phyloP scores from a whole-genome alignment of 805 yeast genomes.

The Ogataea sp. region DNA sequence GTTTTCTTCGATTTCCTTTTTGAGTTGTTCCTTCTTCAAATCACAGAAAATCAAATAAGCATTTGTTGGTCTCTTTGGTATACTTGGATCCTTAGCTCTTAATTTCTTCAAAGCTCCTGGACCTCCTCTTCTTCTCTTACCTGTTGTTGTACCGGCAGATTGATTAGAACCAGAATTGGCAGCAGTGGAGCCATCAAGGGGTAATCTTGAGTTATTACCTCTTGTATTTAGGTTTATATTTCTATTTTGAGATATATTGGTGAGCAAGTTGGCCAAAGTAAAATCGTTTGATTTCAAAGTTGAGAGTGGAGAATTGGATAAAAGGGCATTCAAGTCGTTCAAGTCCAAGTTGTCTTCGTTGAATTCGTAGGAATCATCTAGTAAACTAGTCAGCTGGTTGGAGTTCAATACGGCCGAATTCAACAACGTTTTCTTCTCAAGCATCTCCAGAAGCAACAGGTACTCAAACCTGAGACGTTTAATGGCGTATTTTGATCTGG shows the following conservation, averaged over 20 bases:
- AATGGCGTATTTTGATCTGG: constrained; percentile 67
- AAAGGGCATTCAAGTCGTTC: not conserved
- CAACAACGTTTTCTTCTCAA: constrained; percentile 47
- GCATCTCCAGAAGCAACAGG: constrained; percentile 66
- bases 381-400: not conserved
- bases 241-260: not conserved
- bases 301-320: not conserved
- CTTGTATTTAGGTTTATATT: not conserved
- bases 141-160: not conserved
- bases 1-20: constrained; percentile 43
- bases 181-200: no score
- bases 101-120: constrained; percentile 18
- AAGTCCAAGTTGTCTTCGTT: not conserved
- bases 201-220: no score
- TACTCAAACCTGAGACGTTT: constrained; percentile 79
- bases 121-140: constrained; percentile 24
- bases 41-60: constrained; percentile 88
- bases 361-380: not conserved
- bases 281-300: not conserved
- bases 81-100: constrained; percentile 64
- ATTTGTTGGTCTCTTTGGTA: constrained; percentile 86
- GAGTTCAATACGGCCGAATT: not conserved
- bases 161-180: no score
- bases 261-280: not conserved
- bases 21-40: constrained; percentile 66